These are phyloP conservation scores for Cutaneotrichosporon sp. DNA, from an alignment of 1,284 basidiomycete species.

Conservation along the genomic window DNA sequence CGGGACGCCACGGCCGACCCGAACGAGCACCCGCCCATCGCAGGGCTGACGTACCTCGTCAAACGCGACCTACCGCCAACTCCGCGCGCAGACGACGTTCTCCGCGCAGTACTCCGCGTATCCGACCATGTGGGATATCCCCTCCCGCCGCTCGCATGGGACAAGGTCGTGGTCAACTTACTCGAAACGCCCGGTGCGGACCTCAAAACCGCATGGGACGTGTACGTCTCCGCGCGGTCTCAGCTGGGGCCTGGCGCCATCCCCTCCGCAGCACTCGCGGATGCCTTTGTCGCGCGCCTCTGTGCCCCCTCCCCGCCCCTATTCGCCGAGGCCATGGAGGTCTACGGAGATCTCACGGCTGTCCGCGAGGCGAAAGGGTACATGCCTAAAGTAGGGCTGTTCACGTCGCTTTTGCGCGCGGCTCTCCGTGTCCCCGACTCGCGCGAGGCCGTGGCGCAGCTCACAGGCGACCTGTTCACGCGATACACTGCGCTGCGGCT, in stretches of 20 bases:
- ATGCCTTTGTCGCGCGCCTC: conserved; percentile 22
- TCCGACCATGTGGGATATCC: conserved; percentile 8
- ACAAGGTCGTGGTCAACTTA: conserved; percentile 11
- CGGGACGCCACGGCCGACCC: neutral
- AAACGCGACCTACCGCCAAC: conserved; percentile 1
- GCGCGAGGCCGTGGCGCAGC: neutral
- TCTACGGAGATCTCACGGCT: conserved; percentile 17
- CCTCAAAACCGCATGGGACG: conserved; percentile 15
- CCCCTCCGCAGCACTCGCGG: conserved; percentile 13
- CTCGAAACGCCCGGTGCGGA: neutral
- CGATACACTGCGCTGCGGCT: neutral
- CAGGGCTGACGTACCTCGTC: conserved; percentile 15
- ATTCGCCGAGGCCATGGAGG: conserved; percentile 14
- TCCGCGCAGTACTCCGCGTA: conserved; percentile 13
- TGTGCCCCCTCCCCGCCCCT: conserved; percentile 12
- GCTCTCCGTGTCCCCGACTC: no score
- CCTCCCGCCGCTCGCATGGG: conserved; percentile 18
- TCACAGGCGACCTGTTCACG: neutral
- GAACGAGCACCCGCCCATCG: conserved; percentile 2
- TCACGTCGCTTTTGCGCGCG: no score
- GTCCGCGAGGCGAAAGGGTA: neutral
- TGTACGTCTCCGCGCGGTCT: conserved; percentile 19
- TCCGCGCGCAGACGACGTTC: conserved; percentile 10
- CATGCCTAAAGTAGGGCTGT: no score
- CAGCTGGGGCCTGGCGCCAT: conserved; percentile 10